Evolutionary conservation across 768 basidiomycete species (phyloP).

Genomic region (Lepiota brunneoincarnata): DNA sequence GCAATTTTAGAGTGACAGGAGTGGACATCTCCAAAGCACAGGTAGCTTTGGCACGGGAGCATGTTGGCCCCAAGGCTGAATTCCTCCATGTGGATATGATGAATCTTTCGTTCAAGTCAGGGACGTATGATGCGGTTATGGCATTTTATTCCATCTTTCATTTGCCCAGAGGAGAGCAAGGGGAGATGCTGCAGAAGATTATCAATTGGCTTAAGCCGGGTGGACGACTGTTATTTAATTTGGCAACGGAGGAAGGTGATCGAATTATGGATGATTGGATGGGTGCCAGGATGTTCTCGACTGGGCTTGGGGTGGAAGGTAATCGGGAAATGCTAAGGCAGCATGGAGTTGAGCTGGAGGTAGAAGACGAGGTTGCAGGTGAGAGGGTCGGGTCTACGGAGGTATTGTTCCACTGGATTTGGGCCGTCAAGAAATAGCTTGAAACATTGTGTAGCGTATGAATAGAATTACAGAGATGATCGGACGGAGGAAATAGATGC

Average conservation of each 20-base stretch:
- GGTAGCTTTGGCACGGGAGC: slow-evolving; percentile 21
- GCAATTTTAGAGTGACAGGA: slow-evolving; percentile 19
- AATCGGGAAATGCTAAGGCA: slow-evolving; percentile 21
- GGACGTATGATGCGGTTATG: slow-evolving; percentile 23
- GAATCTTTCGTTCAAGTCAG: slow-evolving; percentile 14
- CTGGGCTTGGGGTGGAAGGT: slow-evolving; percentile 23
- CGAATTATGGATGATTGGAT: slow-evolving; percentile 22
- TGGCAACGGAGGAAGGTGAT: slow-evolving; percentile 18
- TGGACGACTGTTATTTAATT: slow-evolving; percentile 23
- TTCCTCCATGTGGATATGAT: slow-evolving; percentile 28
- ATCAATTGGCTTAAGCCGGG: slow-evolving; percentile 24
- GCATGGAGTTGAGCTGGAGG: slow-evolving; percentile 14
- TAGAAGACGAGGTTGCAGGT: slow-evolving; percentile 19
- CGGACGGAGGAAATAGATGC: too few relatives aligned
- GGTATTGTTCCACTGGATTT: slow-evolving; percentile 25
- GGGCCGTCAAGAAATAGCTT: slow-evolving; percentile 12
- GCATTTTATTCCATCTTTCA: slow-evolving; percentile 29
- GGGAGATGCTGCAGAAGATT: slow-evolving; percentile 23
- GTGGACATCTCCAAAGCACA: slow-evolving; percentile 28
- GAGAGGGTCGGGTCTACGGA: slow-evolving; percentile 23
- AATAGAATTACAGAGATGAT: too few relatives aligned
- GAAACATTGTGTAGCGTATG: background rate
- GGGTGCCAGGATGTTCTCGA: slow-evolving; percentile 23
- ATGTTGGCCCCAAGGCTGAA: slow-evolving; percentile 18
- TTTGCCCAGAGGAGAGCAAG: slow-evolving; percentile 22